Evolutionary conservation across 2,329 filamentous ascomycete species (phyloP).

Genomic region (Cryphonectria radicalis): DNA sequence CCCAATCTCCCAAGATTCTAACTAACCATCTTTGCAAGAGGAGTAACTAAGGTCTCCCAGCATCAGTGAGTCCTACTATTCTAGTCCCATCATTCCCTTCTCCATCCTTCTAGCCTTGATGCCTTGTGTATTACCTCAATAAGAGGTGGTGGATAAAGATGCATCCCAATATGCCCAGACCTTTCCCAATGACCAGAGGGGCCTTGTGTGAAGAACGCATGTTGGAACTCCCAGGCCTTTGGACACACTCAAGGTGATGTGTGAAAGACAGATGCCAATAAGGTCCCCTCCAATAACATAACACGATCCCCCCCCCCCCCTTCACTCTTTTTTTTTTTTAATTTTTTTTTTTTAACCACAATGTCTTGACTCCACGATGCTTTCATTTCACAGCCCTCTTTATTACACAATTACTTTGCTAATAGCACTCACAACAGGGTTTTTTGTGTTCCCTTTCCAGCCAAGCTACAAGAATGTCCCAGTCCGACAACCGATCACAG

Average conservation of each 20-base stretch:
- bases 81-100: background rate
- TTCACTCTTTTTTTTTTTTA: fast-evolving
- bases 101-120: background rate
- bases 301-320: background rate
- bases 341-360: background rate
- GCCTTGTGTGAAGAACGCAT: background rate
- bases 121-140: no score
- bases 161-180: background rate
- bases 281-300: background rate
- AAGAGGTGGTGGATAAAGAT: no score
- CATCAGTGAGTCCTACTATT: background rate
- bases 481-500: background rate
- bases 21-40: background rate
- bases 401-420: background rate
- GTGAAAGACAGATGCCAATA: background rate
- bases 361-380: background rate
- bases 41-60: background rate
- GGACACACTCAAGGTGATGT: background rate
- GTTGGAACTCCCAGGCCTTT: background rate
- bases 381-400: background rate
- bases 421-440: background rate
- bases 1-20: background rate
- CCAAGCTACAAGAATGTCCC: background rate
- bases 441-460: background rate
- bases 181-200: background rate